A percentile compares a stretch with the other conserved stretches of the same genome.
Conservation (phyloP, 2,329 filamentous ascomycete genomes). For the Lachnellula arida region DNA sequence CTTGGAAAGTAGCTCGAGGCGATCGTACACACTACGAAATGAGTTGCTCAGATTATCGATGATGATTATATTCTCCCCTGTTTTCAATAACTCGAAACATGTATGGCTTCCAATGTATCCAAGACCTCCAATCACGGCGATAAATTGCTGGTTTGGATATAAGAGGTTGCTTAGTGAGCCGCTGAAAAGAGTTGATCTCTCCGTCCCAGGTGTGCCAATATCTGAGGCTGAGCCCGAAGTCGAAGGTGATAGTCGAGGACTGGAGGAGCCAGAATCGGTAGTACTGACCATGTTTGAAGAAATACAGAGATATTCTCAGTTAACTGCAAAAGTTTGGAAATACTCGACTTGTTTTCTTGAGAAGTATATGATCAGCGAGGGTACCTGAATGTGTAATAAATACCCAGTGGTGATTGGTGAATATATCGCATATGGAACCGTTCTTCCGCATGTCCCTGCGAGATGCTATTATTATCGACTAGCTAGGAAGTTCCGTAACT, state of each 20-base stretch:
- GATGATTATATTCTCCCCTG: slow-evolving; percentile 42
- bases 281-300: neutral
- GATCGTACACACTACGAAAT: slow-evolving; percentile 19
- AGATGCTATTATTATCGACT: neutral
- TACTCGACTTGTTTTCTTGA: neutral
- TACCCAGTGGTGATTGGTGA: neutral
- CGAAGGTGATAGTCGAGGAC: neutral
- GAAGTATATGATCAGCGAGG: neutral
- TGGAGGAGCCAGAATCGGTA: neutral
- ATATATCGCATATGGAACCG: neutral
- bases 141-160: neutral
- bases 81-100: slow-evolving; percentile 44
- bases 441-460: neutral
- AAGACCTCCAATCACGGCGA: slow-evolving; percentile 39
- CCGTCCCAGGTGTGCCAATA: neutral
- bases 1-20: slow-evolving; percentile 21
- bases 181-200: neutral
- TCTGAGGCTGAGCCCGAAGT: neutral
- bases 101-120: slow-evolving; percentile 48
- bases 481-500: neutral
- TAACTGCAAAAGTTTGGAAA: neutral
- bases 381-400: neutral
- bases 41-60: slow-evolving; percentile 35
- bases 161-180: neutral
- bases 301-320: neutral